Evolutionary conservation across 305 asterid species (phyloP).

Genomic region (Withania somnifera): DNA sequence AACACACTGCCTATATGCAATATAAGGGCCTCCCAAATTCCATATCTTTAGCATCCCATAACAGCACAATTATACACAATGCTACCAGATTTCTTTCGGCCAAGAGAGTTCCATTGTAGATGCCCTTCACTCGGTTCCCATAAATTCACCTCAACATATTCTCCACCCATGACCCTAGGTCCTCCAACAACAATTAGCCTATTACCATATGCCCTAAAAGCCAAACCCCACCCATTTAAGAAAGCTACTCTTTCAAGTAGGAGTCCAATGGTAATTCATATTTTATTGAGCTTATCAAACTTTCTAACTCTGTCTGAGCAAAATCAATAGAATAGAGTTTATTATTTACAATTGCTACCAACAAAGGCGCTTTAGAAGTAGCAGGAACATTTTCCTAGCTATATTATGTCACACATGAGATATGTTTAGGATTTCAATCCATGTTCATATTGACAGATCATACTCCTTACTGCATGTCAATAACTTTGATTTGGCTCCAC

Average conservation of each 20-base stretch:
- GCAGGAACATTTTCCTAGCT: slow-evolving; percentile 31
- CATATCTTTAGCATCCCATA: slow-evolving; percentile 96
- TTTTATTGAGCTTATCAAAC: slow-evolving; percentile 33
- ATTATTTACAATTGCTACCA: slow-evolving; percentile 71
- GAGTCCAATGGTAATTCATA: slow-evolving; percentile 47
- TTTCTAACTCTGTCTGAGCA: slow-evolving; percentile 52
- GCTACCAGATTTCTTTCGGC: slow-evolving; percentile 45
- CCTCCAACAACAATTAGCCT: slow-evolving; percentile 67
- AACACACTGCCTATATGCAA: too few relatives aligned
- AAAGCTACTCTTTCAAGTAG: slow-evolving; percentile 62
- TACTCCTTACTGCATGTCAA: slow-evolving; percentile 65
- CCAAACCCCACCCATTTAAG: slow-evolving; percentile 77
- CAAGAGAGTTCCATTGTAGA: slow-evolving; percentile 58
- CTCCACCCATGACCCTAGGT: slow-evolving; percentile 38
- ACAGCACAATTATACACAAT: slow-evolving; percentile 86
- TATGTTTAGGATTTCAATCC: slow-evolving; percentile 66
- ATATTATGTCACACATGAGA: slow-evolving; percentile 53
- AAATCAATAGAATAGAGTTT: slow-evolving; percentile 65
- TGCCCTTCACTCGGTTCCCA: slow-evolving; percentile 75
- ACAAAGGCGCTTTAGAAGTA: slow-evolving; percentile 63
- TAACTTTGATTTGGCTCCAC: slow-evolving; percentile 18
- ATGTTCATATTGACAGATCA: slow-evolving; percentile 32
- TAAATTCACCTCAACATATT: slow-evolving; percentile 48
- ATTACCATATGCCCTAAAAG: slow-evolving; percentile 70
- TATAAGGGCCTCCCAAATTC: too few relatives aligned